Percentiles rank a stretch among this genome's conserved stretches.
Evolutionary conservation across 768 basidiomycete species (phyloP).

Genomic region (Tephrocybe sp.): DNA sequence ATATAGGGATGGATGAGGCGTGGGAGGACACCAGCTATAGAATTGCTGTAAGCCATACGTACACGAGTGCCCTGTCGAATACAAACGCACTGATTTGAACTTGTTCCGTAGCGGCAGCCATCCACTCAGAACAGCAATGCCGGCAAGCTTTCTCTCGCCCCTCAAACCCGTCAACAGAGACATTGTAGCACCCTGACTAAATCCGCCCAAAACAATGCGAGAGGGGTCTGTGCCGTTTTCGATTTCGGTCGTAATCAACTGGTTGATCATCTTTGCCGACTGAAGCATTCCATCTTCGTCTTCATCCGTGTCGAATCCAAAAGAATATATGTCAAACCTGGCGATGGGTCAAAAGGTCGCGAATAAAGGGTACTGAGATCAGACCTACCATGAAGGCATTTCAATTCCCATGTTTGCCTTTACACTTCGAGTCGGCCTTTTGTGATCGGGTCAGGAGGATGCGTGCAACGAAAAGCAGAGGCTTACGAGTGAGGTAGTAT

Average conservation of each 20-base stretch:
- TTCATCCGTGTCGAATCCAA: slow-evolving; percentile 59
- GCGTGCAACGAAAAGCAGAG: neutral
- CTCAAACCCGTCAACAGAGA: slow-evolving; percentile 74
- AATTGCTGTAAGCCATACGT: neutral
- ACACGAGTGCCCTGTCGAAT: neutral
- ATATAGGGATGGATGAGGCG: slow-evolving; percentile 66
- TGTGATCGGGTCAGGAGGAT: slow-evolving; percentile 6
- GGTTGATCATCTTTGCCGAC: slow-evolving; percentile 57
- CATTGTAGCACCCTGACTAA: slow-evolving; percentile 84
- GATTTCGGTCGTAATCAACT: slow-evolving; percentile 73
- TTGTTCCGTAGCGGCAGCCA: slow-evolving; percentile 72
- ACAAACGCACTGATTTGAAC: slow-evolving; percentile 55
- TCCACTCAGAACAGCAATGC: slow-evolving; percentile 70
- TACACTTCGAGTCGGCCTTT: slow-evolving; percentile 56
- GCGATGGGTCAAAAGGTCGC: slow-evolving; percentile 6
- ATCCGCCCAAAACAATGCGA: slow-evolving; percentile 84
- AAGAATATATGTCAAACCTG: slow-evolving; percentile 78
- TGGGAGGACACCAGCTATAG: slow-evolving; percentile 58
- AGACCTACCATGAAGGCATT: slow-evolving; percentile 73
- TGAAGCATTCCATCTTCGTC: slow-evolving; percentile 77
- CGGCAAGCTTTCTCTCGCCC: slow-evolving; percentile 63
- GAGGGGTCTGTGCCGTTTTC: slow-evolving; percentile 63
- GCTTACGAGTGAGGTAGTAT: slow-evolving; percentile 80
- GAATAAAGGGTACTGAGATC: slow-evolving; percentile 1
- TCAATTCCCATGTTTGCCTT: slow-evolving; percentile 70